Base-by-base conservation (phyloP, 78 protist species). In the Dictyostelium capitatum region DNA sequence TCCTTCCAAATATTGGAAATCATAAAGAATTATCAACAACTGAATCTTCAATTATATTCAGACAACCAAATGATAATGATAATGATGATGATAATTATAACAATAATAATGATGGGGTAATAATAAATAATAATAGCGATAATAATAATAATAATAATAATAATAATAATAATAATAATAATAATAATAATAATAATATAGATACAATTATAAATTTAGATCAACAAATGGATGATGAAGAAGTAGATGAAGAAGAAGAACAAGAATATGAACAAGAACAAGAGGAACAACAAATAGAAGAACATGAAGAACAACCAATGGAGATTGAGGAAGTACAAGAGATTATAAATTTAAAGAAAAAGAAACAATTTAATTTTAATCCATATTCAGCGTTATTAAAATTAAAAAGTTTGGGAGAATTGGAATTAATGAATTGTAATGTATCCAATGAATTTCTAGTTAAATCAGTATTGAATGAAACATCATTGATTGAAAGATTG, bases 391-490 rank as follows among this genome's bases (percentile, higher is more conserved):
- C 65, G 17, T 28, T 75, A 28, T n/a, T 23, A 14, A 75, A 50
- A 67, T 25, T 84, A 57, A 53, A 72, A 59, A 77, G n/a, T n/a
- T 19, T 84, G 46, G 46, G 74, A 59, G 82, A 84, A 72, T 59
- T 84, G 9, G 92, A 84, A 59, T 57, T 84, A 17, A 59, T 74
- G 51, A 84, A 56, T 75, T 84, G 92, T 48, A 70, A 67, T 59
- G 50, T 84, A 1, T 43, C 79, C 9, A 43, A 70, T 23, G 25
- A 19, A 8, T 15, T 65, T 28, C 19, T 84, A 32, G 64, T 51
- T 14, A 47, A 17, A 14, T 47, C n/a, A 14, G 48, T 77, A 57
- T 25, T 67, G 20, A 56, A 83, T 37, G 19, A 57, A 10, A 50
- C 17, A 43, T 20, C 19, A n/a, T 3, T 12, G 43, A 10, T 84